A percentile compares a stretch with the other conserved stretches of the same genome.
Conservation (phyloP, 768 basidiomycete genomes). For the Saitozyma sp. region DNA sequence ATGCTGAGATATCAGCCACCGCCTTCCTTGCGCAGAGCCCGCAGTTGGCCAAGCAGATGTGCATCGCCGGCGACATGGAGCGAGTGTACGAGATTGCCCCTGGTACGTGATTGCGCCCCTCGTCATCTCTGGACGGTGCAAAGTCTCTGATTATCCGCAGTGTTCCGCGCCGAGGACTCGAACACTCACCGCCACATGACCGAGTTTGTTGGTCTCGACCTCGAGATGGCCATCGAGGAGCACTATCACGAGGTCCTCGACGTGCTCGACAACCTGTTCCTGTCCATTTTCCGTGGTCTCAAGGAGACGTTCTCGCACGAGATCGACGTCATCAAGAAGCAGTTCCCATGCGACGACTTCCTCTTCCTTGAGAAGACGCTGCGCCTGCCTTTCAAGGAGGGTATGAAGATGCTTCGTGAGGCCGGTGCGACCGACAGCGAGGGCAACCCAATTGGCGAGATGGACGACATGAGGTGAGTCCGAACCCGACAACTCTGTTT, state of each 20-base stretch:
- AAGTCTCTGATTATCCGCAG: constrained; percentile 55
- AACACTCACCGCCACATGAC: constrained; percentile 98
- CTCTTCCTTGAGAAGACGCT: constrained; percentile 89
- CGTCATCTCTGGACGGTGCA: neutral
- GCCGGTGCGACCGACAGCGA: constrained; percentile 61
- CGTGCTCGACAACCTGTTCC: constrained; percentile 79
- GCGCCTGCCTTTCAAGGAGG: constrained; percentile 80
- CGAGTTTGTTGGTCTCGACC: constrained; percentile 96
- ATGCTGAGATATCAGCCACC: constrained; percentile 58
- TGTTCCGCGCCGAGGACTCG: constrained; percentile 96
- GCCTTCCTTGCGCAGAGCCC: constrained; percentile 96
- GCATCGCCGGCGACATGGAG: constrained; percentile 96
- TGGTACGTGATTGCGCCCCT: constrained; percentile 32
- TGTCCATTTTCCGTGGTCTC: constrained; percentile 81
- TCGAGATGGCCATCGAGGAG: constrained; percentile 98
- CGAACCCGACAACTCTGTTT: no score
- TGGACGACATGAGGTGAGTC: constrained; percentile 77
- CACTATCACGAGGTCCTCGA: constrained; percentile 98
- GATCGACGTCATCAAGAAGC: constrained; percentile 74
- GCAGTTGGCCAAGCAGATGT: constrained; percentile 98
- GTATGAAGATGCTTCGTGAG: constrained; percentile 78
- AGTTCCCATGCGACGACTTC: constrained; percentile 95
- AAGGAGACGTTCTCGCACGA: constrained; percentile 74
- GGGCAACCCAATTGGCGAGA: constrained; percentile 58
- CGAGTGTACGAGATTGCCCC: constrained; percentile 93